Evolutionary conservation across 192 early-diverging fungal genomes (phyloP).

Genomic region (Rhizoclosmatium globosum): DNA sequence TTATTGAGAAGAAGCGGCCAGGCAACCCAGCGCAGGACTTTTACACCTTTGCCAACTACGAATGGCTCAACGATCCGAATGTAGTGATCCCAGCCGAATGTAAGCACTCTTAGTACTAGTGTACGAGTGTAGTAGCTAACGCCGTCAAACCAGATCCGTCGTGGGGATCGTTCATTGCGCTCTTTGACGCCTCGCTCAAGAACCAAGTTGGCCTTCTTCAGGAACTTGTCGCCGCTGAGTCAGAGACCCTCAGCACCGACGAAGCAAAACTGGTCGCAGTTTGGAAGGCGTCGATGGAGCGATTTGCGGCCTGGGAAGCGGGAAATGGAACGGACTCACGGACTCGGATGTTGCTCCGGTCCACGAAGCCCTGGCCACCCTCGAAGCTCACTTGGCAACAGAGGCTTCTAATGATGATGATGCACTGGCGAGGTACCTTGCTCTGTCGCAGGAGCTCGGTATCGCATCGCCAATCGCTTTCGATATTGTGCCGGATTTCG

Average conservation of each 20-base stretch:
- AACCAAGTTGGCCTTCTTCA: slow-evolving; percentile 12
- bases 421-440: slow-evolving; percentile 12
- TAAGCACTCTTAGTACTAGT: neutral
- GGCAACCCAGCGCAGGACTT: slow-evolving; percentile 5
- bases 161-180: slow-evolving; percentile 18
- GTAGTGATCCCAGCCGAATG: slow-evolving; percentile 12
- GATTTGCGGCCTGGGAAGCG: slow-evolving; percentile 13
- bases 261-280: slow-evolving; percentile 16
- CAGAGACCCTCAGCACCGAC: neutral
- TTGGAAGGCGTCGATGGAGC: slow-evolving; percentile 23
- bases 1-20: neutral
- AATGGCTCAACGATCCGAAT: slow-evolving; percentile 15
- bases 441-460: neutral
- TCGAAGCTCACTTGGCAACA: neutral
- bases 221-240: neutral
- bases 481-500: neutral
- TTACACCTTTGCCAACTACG: slow-evolving; percentile 11
- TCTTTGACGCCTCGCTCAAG: slow-evolving; percentile 15
- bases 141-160: too few relatives aligned
- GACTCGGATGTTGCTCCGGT: neutral
- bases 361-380: neutral
- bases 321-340: neutral
- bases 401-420: neutral
- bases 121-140: too few relatives aligned
- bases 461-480: neutral